These are phyloP conservation scores for Coemansia sp. DNA, from an alignment of 192 early-diverging fungal genomes.

Conservation along the genomic window DNA sequence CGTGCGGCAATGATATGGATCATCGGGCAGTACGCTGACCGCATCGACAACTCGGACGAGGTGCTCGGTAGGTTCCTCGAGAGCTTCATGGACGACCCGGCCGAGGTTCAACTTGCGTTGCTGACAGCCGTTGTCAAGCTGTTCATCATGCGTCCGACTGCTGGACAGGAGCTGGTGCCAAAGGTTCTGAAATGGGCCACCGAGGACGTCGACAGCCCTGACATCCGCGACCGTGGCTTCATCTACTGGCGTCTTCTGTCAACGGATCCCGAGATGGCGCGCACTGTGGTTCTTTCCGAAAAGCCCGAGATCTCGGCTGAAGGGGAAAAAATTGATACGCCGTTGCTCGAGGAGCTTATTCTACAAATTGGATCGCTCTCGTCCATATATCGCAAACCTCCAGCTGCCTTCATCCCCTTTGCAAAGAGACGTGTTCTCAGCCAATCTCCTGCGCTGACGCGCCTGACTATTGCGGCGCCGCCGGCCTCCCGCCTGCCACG, in stretches of 20 bases:
- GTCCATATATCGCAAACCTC: constrained; percentile 90
- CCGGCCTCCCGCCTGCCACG: constrained; percentile 47
- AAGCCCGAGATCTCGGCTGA: constrained; percentile 94
- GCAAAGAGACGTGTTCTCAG: constrained; percentile 54
- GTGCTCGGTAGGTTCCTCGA: constrained; percentile 86
- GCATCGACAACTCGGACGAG: constrained; percentile 95
- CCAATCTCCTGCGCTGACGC: constrained; percentile 40
- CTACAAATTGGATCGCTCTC: constrained; percentile 84
- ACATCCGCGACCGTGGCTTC: constrained; percentile 95
- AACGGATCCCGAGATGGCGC: constrained; percentile 77
- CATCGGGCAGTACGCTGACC: constrained; percentile 95
- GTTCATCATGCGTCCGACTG: constrained; percentile 89
- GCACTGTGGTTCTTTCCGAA: constrained; percentile 83
- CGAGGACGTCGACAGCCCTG: constrained; percentile 93
- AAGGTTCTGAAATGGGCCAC: constrained; percentile 94
- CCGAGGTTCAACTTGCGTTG: constrained; percentile 88
- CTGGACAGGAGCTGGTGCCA: constrained; percentile 90
- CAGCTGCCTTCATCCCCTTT: constrained; percentile 80
- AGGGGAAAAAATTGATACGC: constrained; percentile 85
- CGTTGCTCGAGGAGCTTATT: constrained; percentile 84
- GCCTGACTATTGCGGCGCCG: constrained; percentile 45
- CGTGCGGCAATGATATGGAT: constrained; percentile 99
- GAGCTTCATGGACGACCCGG: constrained; percentile 85
- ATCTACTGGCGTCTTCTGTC: constrained; percentile 98
- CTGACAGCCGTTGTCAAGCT: constrained; percentile 96